Percentiles rank a stretch among this genome's conserved stretches.
These are phyloP conservation scores for Ascobolus immersus DNA, from an alignment of 495 filamentous ascomycete species.

Conservation along the genomic window DNA sequence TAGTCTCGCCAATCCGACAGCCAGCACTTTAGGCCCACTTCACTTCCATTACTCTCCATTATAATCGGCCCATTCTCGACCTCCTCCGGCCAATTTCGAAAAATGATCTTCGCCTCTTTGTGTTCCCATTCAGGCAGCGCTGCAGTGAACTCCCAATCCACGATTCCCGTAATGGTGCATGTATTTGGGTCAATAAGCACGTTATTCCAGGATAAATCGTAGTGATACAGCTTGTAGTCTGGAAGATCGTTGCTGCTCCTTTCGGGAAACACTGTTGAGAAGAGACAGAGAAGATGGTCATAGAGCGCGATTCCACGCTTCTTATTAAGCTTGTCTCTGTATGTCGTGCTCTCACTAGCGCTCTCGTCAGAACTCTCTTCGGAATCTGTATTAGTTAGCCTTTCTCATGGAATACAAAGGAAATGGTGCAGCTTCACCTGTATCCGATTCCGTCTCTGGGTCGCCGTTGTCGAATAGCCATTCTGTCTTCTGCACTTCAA, in stretches of 20 bases:
- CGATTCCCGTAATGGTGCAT: conserved; percentile 20
- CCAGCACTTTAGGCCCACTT: too few relatives aligned
- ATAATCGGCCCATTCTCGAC: too few relatives aligned
- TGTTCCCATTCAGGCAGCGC: conserved; percentile 24
- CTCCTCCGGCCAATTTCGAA: too few relatives aligned
- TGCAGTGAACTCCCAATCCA: conserved; percentile 30
- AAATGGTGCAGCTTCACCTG: too few relatives aligned
- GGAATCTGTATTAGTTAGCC: too few relatives aligned
- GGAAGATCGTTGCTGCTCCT: conserved; percentile 1
- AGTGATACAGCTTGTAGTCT: conserved; percentile 21
- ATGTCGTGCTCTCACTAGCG: conserved; percentile 7
- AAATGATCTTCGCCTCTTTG: too few relatives aligned
- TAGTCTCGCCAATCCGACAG: too few relatives aligned
- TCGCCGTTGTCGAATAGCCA: not conserved
- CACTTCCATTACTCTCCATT: too few relatives aligned
- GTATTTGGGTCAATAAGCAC: conserved; percentile 23
- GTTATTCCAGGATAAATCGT: conserved; percentile 24
- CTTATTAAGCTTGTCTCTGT: too few relatives aligned
- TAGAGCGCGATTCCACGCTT: conserved; percentile 1
- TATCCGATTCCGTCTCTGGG: not conserved
- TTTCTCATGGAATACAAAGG: too few relatives aligned
- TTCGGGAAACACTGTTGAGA: conserved; percentile 14
- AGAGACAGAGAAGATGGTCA: conserved; percentile 4
- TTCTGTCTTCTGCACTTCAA: conserved; percentile 6
- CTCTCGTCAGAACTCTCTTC: too few relatives aligned